Base-by-base conservation (phyloP, 352 stramenopile genomes). In the Globisporangium heterothallicum region DNA sequence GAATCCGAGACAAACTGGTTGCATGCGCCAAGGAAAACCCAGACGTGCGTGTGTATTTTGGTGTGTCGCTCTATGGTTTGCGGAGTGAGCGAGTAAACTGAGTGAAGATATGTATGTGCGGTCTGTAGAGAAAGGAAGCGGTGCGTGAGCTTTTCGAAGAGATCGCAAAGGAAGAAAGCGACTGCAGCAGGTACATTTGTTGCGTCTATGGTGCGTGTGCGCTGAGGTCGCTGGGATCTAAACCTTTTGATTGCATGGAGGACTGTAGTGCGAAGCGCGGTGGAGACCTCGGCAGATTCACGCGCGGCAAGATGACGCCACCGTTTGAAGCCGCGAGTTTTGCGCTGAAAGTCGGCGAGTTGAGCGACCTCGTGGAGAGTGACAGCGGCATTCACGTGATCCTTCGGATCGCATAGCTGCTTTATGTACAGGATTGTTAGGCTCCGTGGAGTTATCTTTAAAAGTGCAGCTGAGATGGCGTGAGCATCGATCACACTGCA, bases 361-460 rank as follows among this genome's bases (percentile, higher is more conserved):
- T 99, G 53, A 98, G 85, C 50, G 86, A 84, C 5, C 92, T 98
- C 58, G 89, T 99, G 24, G 92, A 96, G 53, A 98, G 86, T 42
- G 95, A 98, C 61, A 97, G 84, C 55, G 97, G 96, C 43, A 84
- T 98, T 55, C 97, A 99, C 78, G 85, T 99, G 46, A 98, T 99
- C 49, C 89, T 98, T 50, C 82, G 96, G 49, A 61, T 88, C 59
- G 80, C 74, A 75, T 91, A 77, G 43, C 38, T 14, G 27, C 8
- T 46, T 29, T 53, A 27, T 25, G 42, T 53, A 18, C 19, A 26
- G 43, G 8, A 22, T 16, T 30, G 41, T 42, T 36, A 34, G 50
- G 25, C 36, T 50, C 36, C n/a, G 19, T n/a, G 30, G 29, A 32
- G 32, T 52, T 42, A 13, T 32, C 16, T 49, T 26, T 36, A 29